Conservation (phyloP, 768 basidiomycete species). For the Galerina sulciceps region DNA sequence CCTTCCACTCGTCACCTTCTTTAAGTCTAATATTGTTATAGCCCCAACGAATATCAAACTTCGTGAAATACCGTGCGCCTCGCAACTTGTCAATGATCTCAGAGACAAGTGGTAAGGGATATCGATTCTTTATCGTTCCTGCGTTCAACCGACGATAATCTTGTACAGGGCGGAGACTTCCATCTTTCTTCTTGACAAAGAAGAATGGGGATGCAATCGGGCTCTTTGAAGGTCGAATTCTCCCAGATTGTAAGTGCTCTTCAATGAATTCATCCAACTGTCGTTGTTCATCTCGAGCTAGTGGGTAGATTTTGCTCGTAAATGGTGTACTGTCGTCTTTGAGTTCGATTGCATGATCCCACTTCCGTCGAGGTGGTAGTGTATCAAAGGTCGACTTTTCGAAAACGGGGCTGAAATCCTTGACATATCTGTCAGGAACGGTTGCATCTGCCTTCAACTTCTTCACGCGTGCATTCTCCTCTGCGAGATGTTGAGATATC, state of each 20-base stretch:
- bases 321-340: conserved; percentile 1
- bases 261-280: conserved; percentile 8
- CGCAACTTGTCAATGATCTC: conserved; percentile 30
- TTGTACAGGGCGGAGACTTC: conserved; percentile 23
- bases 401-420: conserved; percentile 7
- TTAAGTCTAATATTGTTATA: conserved; percentile 41
- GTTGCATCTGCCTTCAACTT: neutral
- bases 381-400: neutral
- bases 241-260: conserved; percentile 3
- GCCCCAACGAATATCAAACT: conserved; percentile 41
- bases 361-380: conserved; percentile 2
- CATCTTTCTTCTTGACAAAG: conserved; percentile 17
- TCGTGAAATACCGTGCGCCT: conserved; percentile 30
- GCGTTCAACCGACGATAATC: conserved; percentile 34
- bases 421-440: conserved; percentile 12
- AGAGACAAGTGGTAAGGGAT: conserved; percentile 28
- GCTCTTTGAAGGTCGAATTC: conserved; percentile 5
- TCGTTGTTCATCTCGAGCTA: neutral
- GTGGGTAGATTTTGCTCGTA: neutral
- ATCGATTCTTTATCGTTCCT: conserved; percentile 30
- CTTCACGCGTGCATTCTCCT: neutral
- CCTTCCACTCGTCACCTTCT: conserved; percentile 38
- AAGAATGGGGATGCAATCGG: conserved; percentile 13
- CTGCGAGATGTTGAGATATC: neutral
- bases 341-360: conserved; percentile 14